phyloP scores from a whole-genome alignment of 2,329 filamentous ascomycete genomes.

The Aspergillus tamarii region DNA sequence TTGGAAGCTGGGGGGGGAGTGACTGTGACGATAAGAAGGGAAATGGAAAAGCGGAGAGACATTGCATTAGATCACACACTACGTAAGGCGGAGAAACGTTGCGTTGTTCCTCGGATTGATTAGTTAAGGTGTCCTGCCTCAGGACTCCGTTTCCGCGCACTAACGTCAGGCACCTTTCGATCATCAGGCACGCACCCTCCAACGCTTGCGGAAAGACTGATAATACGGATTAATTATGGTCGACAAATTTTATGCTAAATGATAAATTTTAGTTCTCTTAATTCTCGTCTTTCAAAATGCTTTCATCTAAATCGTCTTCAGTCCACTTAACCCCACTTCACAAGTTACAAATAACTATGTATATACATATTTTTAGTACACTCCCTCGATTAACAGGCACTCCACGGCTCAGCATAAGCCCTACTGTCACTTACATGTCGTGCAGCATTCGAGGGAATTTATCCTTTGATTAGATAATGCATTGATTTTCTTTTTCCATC shows the following conservation, averaged over 20 bases:
- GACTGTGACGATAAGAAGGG: not conserved
- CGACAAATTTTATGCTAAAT: not conserved
- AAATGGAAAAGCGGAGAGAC: slow-evolving; percentile 3
- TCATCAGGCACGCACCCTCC: not conserved
- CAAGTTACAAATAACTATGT: too few relatives aligned
- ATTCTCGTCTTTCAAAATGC: too few relatives aligned
- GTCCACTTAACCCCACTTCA: too few relatives aligned
- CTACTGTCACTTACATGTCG: not conserved
- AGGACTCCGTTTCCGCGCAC: slow-evolving; percentile 11
- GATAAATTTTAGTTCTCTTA: not conserved
- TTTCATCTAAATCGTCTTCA: too few relatives aligned
- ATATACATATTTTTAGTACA: not conserved
- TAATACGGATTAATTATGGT: not conserved
- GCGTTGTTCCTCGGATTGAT: not conserved
- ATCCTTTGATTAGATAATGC: not conserved
- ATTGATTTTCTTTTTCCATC: not conserved
- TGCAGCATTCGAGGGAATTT: not conserved
- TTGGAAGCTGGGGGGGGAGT: not conserved
- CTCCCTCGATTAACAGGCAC: not conserved
- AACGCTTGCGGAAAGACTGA: not conserved
- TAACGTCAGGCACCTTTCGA: slow-evolving; percentile 24
- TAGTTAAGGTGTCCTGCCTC: not conserved
- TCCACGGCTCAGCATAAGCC: not conserved
- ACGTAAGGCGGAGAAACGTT: slow-evolving; percentile 19
- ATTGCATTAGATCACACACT: not conserved